Conservation (phyloP, 768 basidiomycete species). For the Hericium rajendrae region DNA sequence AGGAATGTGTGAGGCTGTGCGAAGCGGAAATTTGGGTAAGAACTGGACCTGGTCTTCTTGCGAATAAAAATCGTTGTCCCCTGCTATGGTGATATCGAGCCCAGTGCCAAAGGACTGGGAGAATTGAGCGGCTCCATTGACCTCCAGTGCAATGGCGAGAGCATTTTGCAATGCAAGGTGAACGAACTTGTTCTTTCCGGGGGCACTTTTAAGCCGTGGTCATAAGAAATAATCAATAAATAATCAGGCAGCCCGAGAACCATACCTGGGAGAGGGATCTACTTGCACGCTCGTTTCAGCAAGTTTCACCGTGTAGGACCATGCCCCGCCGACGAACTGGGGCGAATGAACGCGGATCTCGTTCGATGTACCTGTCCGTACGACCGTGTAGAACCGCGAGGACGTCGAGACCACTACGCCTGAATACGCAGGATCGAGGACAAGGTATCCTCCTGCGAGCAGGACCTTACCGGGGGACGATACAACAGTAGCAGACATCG, state of each 20-base stretch:
- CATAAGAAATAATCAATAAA: no score
- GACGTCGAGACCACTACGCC: constrained; percentile 89
- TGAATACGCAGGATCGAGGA: constrained; percentile 78
- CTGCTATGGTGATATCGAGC: constrained; percentile 74
- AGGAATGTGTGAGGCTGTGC: not conserved
- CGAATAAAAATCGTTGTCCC: constrained; percentile 98
- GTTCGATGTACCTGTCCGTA: constrained; percentile 32
- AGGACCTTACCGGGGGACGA: constrained; percentile 95
- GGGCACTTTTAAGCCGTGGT: no score
- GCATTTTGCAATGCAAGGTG: constrained; percentile 80
- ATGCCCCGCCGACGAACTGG: constrained; percentile 77
- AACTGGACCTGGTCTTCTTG: constrained; percentile 69
- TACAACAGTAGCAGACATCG: constrained; percentile 47
- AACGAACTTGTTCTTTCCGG: constrained; percentile 82
- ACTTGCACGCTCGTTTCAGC: constrained; percentile 5
- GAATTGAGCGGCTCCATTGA: constrained; percentile 35
- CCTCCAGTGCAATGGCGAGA: constrained; percentile 56
- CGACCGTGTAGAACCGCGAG: constrained; percentile 84
- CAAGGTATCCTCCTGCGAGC: constrained; percentile 92
- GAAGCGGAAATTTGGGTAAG: not conserved
- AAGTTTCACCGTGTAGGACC: constrained; percentile 52
- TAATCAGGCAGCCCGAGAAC: no score
- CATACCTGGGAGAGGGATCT: constrained; percentile 18
- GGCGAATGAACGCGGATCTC: constrained; percentile 76
- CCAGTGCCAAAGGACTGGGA: constrained; percentile 37